Evolutionary conservation across 768 basidiomycete genomes (phyloP).

Genomic region (Suillus paluster): DNA sequence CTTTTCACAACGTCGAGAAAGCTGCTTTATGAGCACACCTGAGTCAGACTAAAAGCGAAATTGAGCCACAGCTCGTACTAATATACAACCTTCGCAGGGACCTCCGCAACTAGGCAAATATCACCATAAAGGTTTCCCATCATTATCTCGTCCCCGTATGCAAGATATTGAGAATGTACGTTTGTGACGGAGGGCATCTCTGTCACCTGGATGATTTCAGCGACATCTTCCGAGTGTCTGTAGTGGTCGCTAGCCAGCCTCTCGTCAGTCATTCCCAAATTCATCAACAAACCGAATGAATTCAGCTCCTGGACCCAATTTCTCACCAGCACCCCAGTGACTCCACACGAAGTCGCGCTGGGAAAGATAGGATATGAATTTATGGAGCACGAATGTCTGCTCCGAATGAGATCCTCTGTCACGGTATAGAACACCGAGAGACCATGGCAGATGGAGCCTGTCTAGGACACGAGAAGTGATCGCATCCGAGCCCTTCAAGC

Average conservation of each 20-base stretch:
- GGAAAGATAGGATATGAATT: neutral
- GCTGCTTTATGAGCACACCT: neutral
- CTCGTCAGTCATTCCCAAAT: conserved; percentile 1
- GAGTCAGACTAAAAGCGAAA: neutral
- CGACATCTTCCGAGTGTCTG: conserved; percentile 3
- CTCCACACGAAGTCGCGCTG: neutral
- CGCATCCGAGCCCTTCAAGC: conserved; percentile 38
- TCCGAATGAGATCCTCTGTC: neutral
- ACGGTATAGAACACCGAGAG: conserved; percentile 26
- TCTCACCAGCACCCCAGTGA: conserved; percentile 2
- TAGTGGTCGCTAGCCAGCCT: neutral
- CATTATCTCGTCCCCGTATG: conserved; percentile 23
- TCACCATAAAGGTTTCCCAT: conserved; percentile 22
- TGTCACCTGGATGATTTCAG: conserved; percentile 14
- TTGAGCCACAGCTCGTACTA: neutral
- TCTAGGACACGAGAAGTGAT: conserved; percentile 23
- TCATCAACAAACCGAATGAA: neutral
- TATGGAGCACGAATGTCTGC: conserved; percentile 7
- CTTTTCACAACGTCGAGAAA: neutral
- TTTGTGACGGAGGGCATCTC: conserved; percentile 13
- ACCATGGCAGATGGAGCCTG: conserved; percentile 19
- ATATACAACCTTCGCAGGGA: neutral
- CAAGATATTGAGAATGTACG: conserved; percentile 12
- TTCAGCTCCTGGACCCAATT: conserved; percentile 6
- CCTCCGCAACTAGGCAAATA: conserved; percentile 17